Base-by-base conservation (phyloP, 371 early-diverging fungal species). In the Mucor circinelloides region DNA sequence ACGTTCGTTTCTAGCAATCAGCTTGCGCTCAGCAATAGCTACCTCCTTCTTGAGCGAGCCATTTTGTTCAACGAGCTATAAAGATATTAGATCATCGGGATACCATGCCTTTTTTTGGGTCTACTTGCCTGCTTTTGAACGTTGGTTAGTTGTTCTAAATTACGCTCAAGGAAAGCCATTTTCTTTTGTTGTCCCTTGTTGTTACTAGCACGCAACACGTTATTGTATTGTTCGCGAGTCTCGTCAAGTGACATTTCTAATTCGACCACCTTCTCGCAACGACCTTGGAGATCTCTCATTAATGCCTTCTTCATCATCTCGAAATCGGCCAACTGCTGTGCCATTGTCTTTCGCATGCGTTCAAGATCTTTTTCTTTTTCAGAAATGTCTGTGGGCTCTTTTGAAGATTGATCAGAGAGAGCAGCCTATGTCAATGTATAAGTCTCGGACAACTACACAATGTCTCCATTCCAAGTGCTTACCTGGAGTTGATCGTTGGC, bases 301-400 rank as follows among this genome's bases (percentile, higher is more conserved):
- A 98, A 81, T 21, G 92, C 92, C 86, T 96, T 94, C 86, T 96
- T 96, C 95, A 96, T 96, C 60, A 91, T 89, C 64, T 97, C 97
- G 83, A 95, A 97, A 67, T 98, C 97, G n/a, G 89, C 84, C 44
- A 97, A 85, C 70, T 97, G 94, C 76, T 94, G 90, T 9, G 92
- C 78, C 96, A 97, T 95, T 4, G 88, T 89, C 83, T 95, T 93
- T 48, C 94, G 89, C 86, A 96, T 93, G 61, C 89, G 82, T 40
- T 94, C 94, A 71, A 95, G 81, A 70, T 96, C 96, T 64, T 90
- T 91, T 75, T 94, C 94, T 73, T 90, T 91, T 70, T 90, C 86
- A 70, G 80, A 77, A 42, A 80, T 31, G 21, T 71, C 69, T 36
- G 36, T 36, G 36, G 36, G 9, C 70, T 54, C 23, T 55, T 58